Base-by-base conservation (phyloP, 225 moss, liverwort and hornwort genomes). In the Physcomitrium patens region DNA sequence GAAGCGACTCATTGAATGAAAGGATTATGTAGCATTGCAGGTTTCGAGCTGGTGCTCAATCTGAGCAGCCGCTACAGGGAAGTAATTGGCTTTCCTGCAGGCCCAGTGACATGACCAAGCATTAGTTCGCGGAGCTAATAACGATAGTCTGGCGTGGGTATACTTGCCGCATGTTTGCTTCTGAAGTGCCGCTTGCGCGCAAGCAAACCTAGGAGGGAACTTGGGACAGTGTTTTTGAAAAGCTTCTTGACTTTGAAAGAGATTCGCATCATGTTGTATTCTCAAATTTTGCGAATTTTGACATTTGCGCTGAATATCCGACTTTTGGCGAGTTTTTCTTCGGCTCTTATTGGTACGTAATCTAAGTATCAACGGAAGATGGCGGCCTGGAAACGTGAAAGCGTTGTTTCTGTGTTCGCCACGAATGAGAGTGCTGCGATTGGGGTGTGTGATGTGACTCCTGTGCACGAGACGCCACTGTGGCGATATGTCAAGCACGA, bases 401-500 rank as follows among this genome's bases (percentile, higher is more conserved):
- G 67, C 31, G n/a, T 41, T 5, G 20, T 37, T 9, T 24, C 59
- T 13, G 1, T 67, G 20, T 58, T 60, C 37, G 48, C 76, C 10
- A 58, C 49, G 31, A 76, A 76, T 2, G 76, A 51, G 22, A 76
- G 76, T 23, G 68, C 60, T 20, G 37, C 55, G 48, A 60, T 56
- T 46, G 17, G 50, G 7, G 49, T 60, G 3, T 76, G 76, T 56
- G 68, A 60, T 12, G 76, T 45, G 13, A 51, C 27, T 58, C 24
- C 7, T 7, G 48, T 14, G 1, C 3, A 58, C 12, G 76, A 76
- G 59, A 37, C 13, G 22, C 68, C 50, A 0, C 22, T 68, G 5
- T 59, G 68, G 76, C 68, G 68, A 3, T 68, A 68, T 19, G n/a
- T 68, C 28, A 51, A 60, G 42, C 68, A 77, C 49, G 82, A 86